Evolutionary conservation across 2,329 filamentous ascomycete species (phyloP), one percentile per base, ranked within the genome.

Genomic region (Lachnellula willkommii): DNA sequence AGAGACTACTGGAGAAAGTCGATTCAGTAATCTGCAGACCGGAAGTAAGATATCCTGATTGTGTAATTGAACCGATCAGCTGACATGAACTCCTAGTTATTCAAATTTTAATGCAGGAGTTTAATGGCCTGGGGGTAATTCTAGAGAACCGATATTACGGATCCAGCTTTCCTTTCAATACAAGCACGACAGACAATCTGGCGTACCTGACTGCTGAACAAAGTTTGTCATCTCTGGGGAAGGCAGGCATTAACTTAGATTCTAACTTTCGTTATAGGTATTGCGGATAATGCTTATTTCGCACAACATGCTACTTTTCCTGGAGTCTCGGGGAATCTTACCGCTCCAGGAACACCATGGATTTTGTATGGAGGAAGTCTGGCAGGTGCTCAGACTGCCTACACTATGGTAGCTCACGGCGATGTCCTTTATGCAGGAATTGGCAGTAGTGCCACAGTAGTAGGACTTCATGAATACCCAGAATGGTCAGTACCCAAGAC

Each of bases 101-200:
- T 32, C 76, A 80, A 58, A 79, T 81, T 43, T 63, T 81, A 46
- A 79, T 80, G 76, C 64, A 80, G 63, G 76, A 74, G 5, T 78
- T 75, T n/a, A 75, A 77, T 61, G 79, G 79, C 2, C 66, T 81
- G 32, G 79, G 79, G 8, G 75, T 81, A 3, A 80, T 81, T 56
- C 69, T 80, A 3, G 77, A 80, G 61, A 78, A 80, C 53, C 69
- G 77, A 20, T 77, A 78, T 60, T 79, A 80, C 59, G 77, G 77
- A 26, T 53, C 74, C 28, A 78, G 76, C 58, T 79, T 70, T 55
- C 78, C 78, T 0, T 77, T 74, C 56, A 73, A 75, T 17, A 72
- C 70, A 15, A 75, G 73, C 36, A 76, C 75, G 1, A 79, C 77
- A 3, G 78, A 80, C 59, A 68, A 79, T 51, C 62, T 80, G 57